Base-by-base conservation (phyloP, 768 basidiomycete species). In the Suillus subluteus region DNA sequence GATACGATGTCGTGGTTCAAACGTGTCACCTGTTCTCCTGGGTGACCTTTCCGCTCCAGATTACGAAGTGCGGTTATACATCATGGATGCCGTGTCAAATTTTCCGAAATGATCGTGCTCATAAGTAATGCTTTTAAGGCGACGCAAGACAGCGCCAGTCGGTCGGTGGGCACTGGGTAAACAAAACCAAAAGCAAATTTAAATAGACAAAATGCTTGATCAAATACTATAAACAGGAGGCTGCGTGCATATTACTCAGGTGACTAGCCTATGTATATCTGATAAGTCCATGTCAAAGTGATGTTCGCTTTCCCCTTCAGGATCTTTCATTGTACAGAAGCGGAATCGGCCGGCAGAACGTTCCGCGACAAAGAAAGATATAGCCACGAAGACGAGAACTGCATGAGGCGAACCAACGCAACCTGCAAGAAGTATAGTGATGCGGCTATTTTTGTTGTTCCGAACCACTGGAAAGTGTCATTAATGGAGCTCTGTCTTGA, bases 401-500 rank as follows among this genome's bases (percentile, higher is more conserved):
- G 23, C 44, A 16, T 9, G 65, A 76, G 68, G 72, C 70, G 72
- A 74, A 69, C 61, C 68, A 66, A 68, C 50, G 62, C 66, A 71
- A 26, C n/a, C 11, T 40, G 58, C 12, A 50, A 66, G 63, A 44
- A 67, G 66, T 62, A 30, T 40, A 55, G 54, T 43, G 62, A 63
- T 55, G 66, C 67, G 62, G 66, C 73, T 82, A 79, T 74, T 75
- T 73, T 66, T 74, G 74, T 21, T 73, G 72, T 54, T 75, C 73
- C 68, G 75, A 74, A 67, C 71, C 73, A 63, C 44, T 63, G 56
- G 16, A 18, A 48, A 16, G 43, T 32, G 40, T 67, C 50, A 73
- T 72, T 46, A 65, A 58, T 64, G 46, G 65, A 67, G 65, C 54
- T 69, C 63, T 62, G 58, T 41, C 40, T 11, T 54, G 65, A 56